Conservation (phyloP, 306 rosid genomes). For the Vachellia collinsii region DNA sequence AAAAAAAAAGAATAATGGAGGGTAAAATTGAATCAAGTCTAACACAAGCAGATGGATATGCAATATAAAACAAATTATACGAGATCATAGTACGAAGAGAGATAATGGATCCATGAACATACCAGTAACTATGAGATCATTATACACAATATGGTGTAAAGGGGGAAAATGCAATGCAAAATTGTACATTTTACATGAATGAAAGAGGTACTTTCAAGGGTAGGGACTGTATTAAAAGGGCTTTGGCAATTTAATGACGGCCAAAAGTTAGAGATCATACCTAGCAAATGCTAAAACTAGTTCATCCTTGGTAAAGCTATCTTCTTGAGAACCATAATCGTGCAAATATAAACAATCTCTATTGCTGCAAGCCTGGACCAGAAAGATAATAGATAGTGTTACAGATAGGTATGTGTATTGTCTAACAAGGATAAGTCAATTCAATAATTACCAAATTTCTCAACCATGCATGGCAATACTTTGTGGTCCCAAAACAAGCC, state of each 20-base stretch:
- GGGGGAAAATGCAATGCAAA: constrained; percentile 1
- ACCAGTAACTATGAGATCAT: constrained; percentile 9
- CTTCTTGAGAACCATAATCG: constrained; percentile 59
- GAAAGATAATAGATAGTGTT: constrained; percentile 31
- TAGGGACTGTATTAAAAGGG: constrained; percentile 4
- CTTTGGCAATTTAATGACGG: not conserved
- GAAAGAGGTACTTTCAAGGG: not conserved
- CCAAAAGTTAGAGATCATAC: constrained; percentile 33
- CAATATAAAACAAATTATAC: constrained; percentile 29
- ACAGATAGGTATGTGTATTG: not conserved
- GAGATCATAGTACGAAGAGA: not conserved
- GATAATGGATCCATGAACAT: not conserved
- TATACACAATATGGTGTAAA: constrained; percentile 7
- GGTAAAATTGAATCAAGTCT: constrained; percentile 2
- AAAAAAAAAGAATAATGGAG: constrained; percentile 1
- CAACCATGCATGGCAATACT: constrained; percentile 67
- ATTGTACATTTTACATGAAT: constrained; percentile 15
- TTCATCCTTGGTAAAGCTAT: constrained; percentile 61
- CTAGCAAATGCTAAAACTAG: constrained; percentile 58
- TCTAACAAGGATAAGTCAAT: constrained; percentile 30
- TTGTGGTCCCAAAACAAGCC: constrained; percentile 67
- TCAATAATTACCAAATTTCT: constrained; percentile 53
- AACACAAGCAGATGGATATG: constrained; percentile 19
- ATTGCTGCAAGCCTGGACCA: constrained; percentile 60
- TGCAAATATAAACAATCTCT: constrained; percentile 59